Percentiles rank a stretch among this genome's conserved stretches.
Conservation (phyloP, 371 early-diverging fungal genomes). For the Rhizopus arrhizus region DNA sequence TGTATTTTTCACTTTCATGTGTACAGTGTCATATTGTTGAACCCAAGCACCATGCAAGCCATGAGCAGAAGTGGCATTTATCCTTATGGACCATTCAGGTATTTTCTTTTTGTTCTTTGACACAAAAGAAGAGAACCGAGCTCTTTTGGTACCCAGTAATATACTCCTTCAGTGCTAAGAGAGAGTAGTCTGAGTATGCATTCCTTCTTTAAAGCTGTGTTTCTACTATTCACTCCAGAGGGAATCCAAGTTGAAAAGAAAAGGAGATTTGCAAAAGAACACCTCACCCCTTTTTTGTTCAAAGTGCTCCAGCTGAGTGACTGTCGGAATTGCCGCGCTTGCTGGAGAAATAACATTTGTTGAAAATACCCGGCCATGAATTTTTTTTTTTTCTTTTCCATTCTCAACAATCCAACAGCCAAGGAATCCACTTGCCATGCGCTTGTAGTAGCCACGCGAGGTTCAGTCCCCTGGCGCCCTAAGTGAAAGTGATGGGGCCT, state of each 20-base stretch:
- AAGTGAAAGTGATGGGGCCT: slow-evolving; percentile 28
- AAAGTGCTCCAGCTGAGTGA: background rate
- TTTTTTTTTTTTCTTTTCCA: slow-evolving; percentile 13
- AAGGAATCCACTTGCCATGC: slow-evolving; percentile 15
- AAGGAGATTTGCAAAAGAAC: slow-evolving; percentile 2
- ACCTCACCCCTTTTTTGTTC: slow-evolving; percentile 3
- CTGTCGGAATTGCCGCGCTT: background rate
- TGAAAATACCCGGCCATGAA: slow-evolving; percentile 1
- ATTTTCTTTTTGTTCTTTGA: slow-evolving; percentile 14
- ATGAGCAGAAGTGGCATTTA: slow-evolving; percentile 12
- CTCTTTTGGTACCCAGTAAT: slow-evolving; percentile 5
- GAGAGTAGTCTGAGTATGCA: slow-evolving; percentile 6
- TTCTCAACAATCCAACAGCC: slow-evolving; percentile 8
- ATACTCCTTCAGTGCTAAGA: slow-evolving; percentile 7
- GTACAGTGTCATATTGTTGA: slow-evolving; percentile 7
- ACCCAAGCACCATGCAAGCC: slow-evolving; percentile 12
- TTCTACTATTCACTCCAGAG: background rate
- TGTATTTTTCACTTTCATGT: slow-evolving; percentile 11
- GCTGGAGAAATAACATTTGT: background rate
- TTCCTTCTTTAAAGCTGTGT: slow-evolving; percentile 6
- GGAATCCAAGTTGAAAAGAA: slow-evolving; percentile 7
- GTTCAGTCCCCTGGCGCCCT: slow-evolving; percentile 24
- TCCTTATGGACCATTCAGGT: slow-evolving; percentile 10
- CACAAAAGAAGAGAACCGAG: slow-evolving; percentile 7
- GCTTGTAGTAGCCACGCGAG: slow-evolving; percentile 26